A percentile compares a stretch with the other conserved stretches of the same genome.
Evolutionary conservation across 495 filamentous ascomycete genomes (phyloP).

Genomic region (Cairneyella variabilis): DNA sequence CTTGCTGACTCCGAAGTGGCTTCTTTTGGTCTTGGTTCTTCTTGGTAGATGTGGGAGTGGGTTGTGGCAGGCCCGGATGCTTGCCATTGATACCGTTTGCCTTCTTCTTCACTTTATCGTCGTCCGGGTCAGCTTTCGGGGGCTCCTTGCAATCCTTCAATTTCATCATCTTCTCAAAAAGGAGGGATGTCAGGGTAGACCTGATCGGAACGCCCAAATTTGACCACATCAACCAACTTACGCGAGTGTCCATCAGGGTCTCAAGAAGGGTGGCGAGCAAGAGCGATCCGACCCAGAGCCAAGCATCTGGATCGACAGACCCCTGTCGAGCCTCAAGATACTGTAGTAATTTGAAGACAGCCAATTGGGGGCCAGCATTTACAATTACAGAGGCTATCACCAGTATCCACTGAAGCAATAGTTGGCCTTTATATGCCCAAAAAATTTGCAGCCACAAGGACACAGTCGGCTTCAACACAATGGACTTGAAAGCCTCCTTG

Average conservation of each 20-base stretch:
- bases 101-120: constrained; percentile 39
- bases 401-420: constrained; percentile 15
- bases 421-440: constrained; percentile 4
- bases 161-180: constrained; percentile 75
- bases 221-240: constrained; percentile 57
- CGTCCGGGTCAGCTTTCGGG: constrained; percentile 33
- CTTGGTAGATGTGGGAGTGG: constrained; percentile 13
- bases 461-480: constrained; percentile 4
- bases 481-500: constrained; percentile 15
- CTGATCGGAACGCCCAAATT: constrained; percentile 60
- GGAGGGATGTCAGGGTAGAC: constrained; percentile 61
- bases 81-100: constrained; percentile 13
- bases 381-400: constrained; percentile 5
- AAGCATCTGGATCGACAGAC: constrained; percentile 14
- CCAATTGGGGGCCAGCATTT: constrained; percentile 16
- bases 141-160: constrained; percentile 49
- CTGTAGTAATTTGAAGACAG: constrained; percentile 15
- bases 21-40: constrained; percentile 48
- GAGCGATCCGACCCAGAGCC: constrained; percentile 16
- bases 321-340: constrained; percentile 15
- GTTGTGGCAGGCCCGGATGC: constrained; percentile 4
- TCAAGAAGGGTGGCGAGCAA: constrained; percentile 5
- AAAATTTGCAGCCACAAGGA: constrained; percentile 24
- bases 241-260: constrained; percentile 9
- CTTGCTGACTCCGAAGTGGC: constrained; percentile 36